Percentiles rank a stretch among this genome's conserved stretches.
phyloP scores from a whole-genome alignment of 208 protist species.

The Vickermania ingenoplastis region DNA sequence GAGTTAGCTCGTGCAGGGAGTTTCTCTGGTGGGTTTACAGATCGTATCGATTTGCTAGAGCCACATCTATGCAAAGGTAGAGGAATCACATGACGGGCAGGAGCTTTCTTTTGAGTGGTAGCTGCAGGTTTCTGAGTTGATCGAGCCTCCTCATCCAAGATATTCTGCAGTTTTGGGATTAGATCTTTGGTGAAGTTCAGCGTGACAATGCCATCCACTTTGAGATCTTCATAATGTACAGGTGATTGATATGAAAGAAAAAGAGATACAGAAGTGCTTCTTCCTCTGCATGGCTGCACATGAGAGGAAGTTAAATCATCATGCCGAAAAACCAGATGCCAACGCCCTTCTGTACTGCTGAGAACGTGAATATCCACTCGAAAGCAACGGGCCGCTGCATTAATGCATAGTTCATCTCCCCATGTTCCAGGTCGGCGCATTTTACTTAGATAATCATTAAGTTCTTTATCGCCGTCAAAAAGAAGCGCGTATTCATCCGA shows the following conservation, averaged over 20 bases:
- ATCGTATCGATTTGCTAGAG: neutral
- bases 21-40: slow-evolving; percentile 1
- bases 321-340: slow-evolving; percentile 76
- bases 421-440: slow-evolving; percentile 57
- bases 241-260: slow-evolving; percentile 69
- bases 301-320: slow-evolving; percentile 36
- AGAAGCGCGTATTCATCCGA: slow-evolving; percentile 47
- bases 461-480: slow-evolving; percentile 55
- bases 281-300: neutral
- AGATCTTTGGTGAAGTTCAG: slow-evolving; percentile 34
- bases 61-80: slow-evolving; percentile 6
- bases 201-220: slow-evolving; percentile 13
- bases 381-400: slow-evolving; percentile 77
- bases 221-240: slow-evolving; percentile 81
- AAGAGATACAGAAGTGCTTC: slow-evolving; percentile 20
- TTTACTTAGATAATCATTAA: slow-evolving; percentile 32
- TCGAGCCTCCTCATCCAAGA: slow-evolving; percentile 11
- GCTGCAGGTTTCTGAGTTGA: neutral
- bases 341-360: slow-evolving; percentile 53
- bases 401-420: slow-evolving; percentile 81
- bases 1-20: slow-evolving; percentile 34
- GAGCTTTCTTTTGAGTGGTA: neutral
- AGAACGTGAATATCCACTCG: slow-evolving; percentile 81
- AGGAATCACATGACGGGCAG: neutral
- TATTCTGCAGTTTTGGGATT: slow-evolving; percentile 26